Percentiles rank a stretch among this genome's conserved stretches.
These are phyloP conservation scores for Exophiala calicioides DNA, from an alignment of 2,329 filamentous ascomycete species.

Conservation along the genomic window DNA sequence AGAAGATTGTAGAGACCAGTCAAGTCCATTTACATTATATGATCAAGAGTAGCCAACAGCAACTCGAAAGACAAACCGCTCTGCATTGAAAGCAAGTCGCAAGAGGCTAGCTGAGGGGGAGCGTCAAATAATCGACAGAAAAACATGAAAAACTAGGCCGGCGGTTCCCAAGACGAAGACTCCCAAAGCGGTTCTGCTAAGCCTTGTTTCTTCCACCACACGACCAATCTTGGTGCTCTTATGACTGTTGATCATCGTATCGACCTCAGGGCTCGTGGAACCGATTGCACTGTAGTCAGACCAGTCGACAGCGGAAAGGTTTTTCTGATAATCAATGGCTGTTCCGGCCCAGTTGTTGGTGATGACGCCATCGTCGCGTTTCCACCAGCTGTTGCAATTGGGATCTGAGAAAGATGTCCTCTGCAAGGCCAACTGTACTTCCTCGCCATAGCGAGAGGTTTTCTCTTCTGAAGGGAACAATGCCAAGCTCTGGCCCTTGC, in stretches of 20 bases:
- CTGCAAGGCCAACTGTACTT: conserved; percentile 36
- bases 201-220: conserved; percentile 15
- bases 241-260: conserved; percentile 27
- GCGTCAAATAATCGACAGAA: conserved; percentile 7
- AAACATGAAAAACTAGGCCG: conserved; percentile 6
- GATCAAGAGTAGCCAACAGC: too few species aligned
- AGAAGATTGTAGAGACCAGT: too few species aligned
- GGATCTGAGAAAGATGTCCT: conserved; percentile 55
- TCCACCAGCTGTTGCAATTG: conserved; percentile 59
- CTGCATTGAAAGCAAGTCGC: too few species aligned
- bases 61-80: too few species aligned
- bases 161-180: conserved; percentile 5
- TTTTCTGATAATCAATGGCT: conserved; percentile 57
- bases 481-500: conserved; percentile 41
- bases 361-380: conserved; percentile 54
- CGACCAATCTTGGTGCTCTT: conserved; percentile 21
- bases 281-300: conserved; percentile 36
- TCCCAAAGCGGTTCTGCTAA: conserved; percentile 13
- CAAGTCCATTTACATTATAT: too few species aligned
- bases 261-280: conserved; percentile 29
- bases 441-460: conserved; percentile 14
- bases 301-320: conserved; percentile 36
- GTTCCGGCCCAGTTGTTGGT: conserved; percentile 60
- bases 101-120: too few species aligned
- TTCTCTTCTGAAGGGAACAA: conserved; percentile 46